Base-by-base conservation (phyloP, 23 red algal species). In the Porphyridium purpureum region DNA sequence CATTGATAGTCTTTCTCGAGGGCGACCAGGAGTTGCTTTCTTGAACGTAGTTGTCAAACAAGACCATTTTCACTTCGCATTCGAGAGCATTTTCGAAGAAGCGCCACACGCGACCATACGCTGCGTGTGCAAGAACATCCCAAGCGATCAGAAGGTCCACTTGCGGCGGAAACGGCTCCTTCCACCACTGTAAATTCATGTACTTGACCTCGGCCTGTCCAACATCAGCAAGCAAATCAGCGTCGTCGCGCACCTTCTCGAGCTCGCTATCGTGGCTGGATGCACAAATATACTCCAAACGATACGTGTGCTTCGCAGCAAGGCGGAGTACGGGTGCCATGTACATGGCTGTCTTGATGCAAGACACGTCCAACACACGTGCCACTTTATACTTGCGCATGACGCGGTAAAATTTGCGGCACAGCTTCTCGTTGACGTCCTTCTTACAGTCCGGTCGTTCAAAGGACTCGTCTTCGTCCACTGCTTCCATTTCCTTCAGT, bases 111-210 rank as follows among this genome's bases (percentile, higher is more conserved):
- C 44, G 44, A 0, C 44, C 44, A 4, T 48, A 48, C 0, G 44
- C 17, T 3, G 44, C 23, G 14, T 48, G 44, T 2, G 44, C 44
- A 22, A 48, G 44, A 1, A 48, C 44, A 32, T 82, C 76, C 76
- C 76, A 82, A 0, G 46, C 64, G 57, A 82, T 71, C 25, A 82
- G 62, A 28, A 82, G 24, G 47, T 82, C 55, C n/a, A 59, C 57
- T 56, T 33, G 58, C 7, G 70, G 57, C 8, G 64, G 44, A 31
- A 71, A 82, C 11, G 64, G 64, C 28, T 31, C 54, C 27, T 57
- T 59, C 76, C 76, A 82, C 76, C 76, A 82, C 33, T 62, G 33
- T 1, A 71, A 82, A 23, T 82, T 55, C 55, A 82, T 66, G 49
- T 62, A 82, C 8, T 33, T 48, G 42, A 82, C 22, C 15, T 29